These are phyloP conservation scores for Orbilia quercus DNA, from an alignment of 2,329 filamentous ascomycete genomes.

Conservation along the genomic window DNA sequence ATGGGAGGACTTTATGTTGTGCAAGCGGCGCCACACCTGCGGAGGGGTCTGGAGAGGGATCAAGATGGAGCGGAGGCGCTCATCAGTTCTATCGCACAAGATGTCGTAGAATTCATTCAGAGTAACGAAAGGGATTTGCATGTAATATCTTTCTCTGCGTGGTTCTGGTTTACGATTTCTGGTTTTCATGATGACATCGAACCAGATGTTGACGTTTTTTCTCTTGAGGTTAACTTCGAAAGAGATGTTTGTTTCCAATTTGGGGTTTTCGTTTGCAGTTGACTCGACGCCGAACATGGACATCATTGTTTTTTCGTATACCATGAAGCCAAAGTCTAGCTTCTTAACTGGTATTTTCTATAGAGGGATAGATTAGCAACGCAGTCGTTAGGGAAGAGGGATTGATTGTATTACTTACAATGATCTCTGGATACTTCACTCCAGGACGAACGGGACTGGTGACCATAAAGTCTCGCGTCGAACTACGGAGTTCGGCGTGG, in stretches of 20 bases:
- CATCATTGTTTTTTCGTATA: conserved; percentile 70
- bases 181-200: conserved; percentile 61
- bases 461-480: conserved; percentile 30
- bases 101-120: conserved; percentile 63
- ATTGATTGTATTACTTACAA: conserved; percentile 21
- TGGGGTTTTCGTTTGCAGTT: conserved; percentile 58
- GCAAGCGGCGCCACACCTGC: conserved; percentile 61
- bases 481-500: conserved; percentile 60
- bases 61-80: conserved; percentile 63
- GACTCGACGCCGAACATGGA: conserved; percentile 67
- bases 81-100: conserved; percentile 60
- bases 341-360: conserved; percentile 65
- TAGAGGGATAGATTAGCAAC: neutral
- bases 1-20: conserved; percentile 63
- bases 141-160: conserved; percentile 60
- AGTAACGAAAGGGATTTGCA: conserved; percentile 63
- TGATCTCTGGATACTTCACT: conserved; percentile 50
- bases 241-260: conserved; percentile 9
- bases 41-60: conserved; percentile 67
- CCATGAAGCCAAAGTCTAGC: conserved; percentile 73
- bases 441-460: conserved; percentile 61
- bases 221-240: conserved; percentile 64
- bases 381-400: too few species aligned
- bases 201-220: conserved; percentile 64
- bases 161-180: conserved; percentile 47